A percentile compares a stretch with the other conserved stretches of the same genome.
Evolutionary conservation across 129 eudicot genomes (phyloP).

Genomic region (Kitagawia praeruptora): DNA sequence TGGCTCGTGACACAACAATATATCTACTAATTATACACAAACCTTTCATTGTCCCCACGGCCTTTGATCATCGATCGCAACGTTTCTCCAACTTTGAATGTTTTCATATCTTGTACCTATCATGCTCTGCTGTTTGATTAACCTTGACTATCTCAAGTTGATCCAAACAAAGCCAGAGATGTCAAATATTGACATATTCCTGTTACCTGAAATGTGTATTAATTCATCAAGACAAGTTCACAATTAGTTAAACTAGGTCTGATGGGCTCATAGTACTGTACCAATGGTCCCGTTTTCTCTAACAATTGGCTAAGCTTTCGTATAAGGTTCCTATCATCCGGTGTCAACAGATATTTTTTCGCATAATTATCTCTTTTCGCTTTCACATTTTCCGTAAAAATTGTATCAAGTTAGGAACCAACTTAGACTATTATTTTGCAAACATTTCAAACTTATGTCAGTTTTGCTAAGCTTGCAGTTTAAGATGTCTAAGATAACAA

Average conservation of each 20-base stretch:
- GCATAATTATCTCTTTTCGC: background rate
- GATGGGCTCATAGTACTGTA: background rate
- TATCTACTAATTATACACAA: background rate
- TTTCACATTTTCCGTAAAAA: background rate
- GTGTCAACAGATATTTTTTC: background rate
- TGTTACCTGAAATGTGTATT: background rate
- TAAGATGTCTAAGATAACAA: background rate
- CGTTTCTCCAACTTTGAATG: conserved; percentile 9
- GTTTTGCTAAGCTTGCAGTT: background rate
- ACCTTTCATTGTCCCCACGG: conserved; percentile 14
- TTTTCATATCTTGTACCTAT: conserved; percentile 3
- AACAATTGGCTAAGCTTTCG: background rate
- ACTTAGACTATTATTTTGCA: background rate
- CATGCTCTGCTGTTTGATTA: conserved; percentile 9
- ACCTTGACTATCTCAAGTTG: background rate
- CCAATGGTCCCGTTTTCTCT: background rate
- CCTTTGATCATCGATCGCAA: background rate
- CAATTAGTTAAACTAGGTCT: background rate
- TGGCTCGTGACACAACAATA: no score
- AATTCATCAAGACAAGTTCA: background rate
- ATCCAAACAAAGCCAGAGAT: conserved; percentile 5
- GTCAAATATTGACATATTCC: background rate
- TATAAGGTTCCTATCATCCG: background rate
- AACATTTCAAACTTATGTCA: background rate
- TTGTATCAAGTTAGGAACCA: background rate